Evolutionary conservation across 1,139 yeast genomes (phyloP), one percentile per base, ranked within the genome.

Genomic region (Blastobotrys indianensis): DNA sequence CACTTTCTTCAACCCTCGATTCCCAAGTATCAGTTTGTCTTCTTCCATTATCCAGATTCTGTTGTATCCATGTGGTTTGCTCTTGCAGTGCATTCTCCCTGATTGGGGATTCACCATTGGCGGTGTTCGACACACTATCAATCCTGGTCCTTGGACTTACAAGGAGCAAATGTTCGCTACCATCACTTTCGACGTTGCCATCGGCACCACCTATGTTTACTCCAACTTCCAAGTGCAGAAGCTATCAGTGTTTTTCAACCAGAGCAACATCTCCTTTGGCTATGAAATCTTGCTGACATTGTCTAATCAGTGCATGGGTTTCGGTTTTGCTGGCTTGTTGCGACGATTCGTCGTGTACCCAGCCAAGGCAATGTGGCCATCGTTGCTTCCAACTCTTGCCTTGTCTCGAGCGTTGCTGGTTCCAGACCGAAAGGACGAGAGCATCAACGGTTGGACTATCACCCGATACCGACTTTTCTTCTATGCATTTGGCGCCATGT

Each of bases 81-180:
- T 45, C 8, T 25, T 38, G 38, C 44, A 39, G 4, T 15, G 16
- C 7, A 44, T 63, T 33, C 47, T 79, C 11, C 85, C 85, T 5
- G 69, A 70, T 42, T 66, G 71, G 70, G 71, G 70, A 15, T 58
- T 76, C 56, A 69, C 55, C 33, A 61, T 59, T 52, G 64, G 63
- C 53, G 74, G 69, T 33, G 59, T 52, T 45, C 65, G 66, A 47
- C 47, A 62, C 55, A 60, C 74, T 43, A 54, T 77, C 55, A 72
- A 80, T 62, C 79, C 80, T 1, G 81, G 82, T 4, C 79, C 79
- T 4, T 82, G 85, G 84, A 67, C 74, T 30, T 73, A 68, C 56
- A 83, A 83, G 60, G 92, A 83, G 58, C 87, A 82, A 67, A 77
- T 79, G 80, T 66, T 79, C 50, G 67, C 79, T 1, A 75, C 83